phyloP scores from a whole-genome alignment of 371 early-diverging fungal genomes.

The Nosema muscidifuracis region DNA sequence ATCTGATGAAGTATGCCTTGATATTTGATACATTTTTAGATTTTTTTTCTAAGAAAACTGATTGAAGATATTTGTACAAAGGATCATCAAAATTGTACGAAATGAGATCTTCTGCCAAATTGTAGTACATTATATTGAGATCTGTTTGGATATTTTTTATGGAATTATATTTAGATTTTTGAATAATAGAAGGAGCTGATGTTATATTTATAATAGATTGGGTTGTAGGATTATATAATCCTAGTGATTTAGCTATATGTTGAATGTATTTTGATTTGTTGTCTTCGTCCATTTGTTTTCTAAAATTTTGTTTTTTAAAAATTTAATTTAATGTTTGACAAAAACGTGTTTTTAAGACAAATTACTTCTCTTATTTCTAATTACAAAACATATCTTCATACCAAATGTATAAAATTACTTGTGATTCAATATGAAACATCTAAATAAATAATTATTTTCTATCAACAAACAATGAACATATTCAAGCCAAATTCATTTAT shows the following conservation, averaged over 20 bases:
- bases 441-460: not conserved
- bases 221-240: not conserved
- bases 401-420: too few relatives aligned
- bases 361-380: too few relatives aligned
- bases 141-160: not conserved
- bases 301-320: too few relatives aligned
- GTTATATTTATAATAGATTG: not conserved
- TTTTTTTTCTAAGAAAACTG: not conserved
- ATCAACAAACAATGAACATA: not conserved
- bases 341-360: too few relatives aligned
- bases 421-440: not conserved
- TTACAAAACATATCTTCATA: too few relatives aligned
- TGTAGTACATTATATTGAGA: not conserved
- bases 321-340: too few relatives aligned
- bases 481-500: not conserved
- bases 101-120: not conserved
- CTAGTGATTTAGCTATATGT: not conserved
- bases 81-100: conserved; percentile 9
- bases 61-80: not conserved
- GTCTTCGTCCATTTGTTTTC: too few relatives aligned
- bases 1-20: conserved; percentile 14
- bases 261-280: too few relatives aligned
- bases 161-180: not conserved
- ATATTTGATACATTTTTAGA: not conserved
- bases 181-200: not conserved